Conservation (phyloP, 139 green algal species). For the Chlorella sp. region DNA sequence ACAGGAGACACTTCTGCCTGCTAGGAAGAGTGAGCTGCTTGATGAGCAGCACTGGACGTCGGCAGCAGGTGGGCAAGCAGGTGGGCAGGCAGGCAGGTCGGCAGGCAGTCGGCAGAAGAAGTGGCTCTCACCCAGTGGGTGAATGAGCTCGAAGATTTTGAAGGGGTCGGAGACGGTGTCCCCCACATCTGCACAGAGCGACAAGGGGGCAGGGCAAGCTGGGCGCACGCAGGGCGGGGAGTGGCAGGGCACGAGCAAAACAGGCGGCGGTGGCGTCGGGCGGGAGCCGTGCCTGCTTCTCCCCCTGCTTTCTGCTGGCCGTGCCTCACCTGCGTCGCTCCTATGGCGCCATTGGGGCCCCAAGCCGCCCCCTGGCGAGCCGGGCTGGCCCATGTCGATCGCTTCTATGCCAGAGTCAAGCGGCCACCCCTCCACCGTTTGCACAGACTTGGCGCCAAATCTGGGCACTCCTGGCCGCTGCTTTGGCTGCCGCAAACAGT, state of each 20-base stretch:
- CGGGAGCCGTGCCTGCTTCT: background rate
- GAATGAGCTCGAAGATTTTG: constrained; percentile 38
- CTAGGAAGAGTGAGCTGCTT: background rate
- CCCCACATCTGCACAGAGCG: background rate
- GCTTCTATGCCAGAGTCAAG: no score
- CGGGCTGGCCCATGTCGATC: no score
- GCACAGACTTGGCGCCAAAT: no score
- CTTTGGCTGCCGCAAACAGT: no score
- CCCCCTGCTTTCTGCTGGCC: background rate
- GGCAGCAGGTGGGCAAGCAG: no score
- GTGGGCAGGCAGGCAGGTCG: no score
- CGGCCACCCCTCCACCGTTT: no score
- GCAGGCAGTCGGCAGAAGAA: background rate
- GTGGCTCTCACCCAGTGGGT: constrained; percentile 28
- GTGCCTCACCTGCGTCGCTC: background rate
- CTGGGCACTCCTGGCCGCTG: no score
- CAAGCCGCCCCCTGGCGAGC: no score
- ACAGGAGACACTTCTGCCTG: background rate
- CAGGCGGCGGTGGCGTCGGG: background rate
- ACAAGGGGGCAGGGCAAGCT: background rate
- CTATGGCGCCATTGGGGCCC: background rate
- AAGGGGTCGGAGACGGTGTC: constrained; percentile 17
- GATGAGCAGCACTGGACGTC: no score
- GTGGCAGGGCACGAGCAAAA: background rate
- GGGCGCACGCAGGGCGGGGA: background rate